Evolutionary conservation across 2,329 filamentous ascomycete species (phyloP), one percentile per base, ranked within the genome.

Genomic region (Penicillium sp.): DNA sequence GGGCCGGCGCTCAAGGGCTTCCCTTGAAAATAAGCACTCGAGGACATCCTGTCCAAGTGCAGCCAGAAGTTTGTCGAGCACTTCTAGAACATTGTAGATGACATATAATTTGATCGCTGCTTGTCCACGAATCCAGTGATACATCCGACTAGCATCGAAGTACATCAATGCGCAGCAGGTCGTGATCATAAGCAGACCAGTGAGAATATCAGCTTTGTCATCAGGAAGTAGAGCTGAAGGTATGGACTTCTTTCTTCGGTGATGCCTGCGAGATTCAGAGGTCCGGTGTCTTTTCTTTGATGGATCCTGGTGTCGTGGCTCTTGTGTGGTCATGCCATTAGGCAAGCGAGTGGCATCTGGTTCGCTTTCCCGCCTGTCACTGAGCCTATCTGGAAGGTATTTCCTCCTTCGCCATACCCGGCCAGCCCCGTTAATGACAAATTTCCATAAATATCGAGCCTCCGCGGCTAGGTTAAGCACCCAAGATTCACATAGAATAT

Each of bases 81-180:
- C 86, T 76, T 99, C 95, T 5, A 99, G 85, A 33, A 97, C 90
- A 70, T 99, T 99, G 80, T 96, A 99, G 54, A 99, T 98, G 57
- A 99, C 95, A 73, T 99, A 99, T 11, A 99, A 84, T 72, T 99
- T 99, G 77, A 99, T 97, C 8, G 93, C 93, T 1, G 93, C 93
- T 74, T 99, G 95, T 0, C 92, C 95, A 47, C 93, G 89, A 66
- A 99, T 96, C 68, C 93, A 93, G 73, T 99, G 95, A 70, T 99
- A 99, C 91, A 98, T 97, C 51, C 93, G 86, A 70, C 93, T 97
- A 6, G 95, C 95, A 72, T 99, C 96, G 46, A 99, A 88, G 24
- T 86, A 88, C 87, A 96, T 93, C 50, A 99, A 80, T 14, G 93
- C 86, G 51, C 89, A 80, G 66, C 91, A 96, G 69, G 91, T 97